Conservation (phyloP, 768 basidiomycete species). For the Filobasidium floriforme region DNA sequence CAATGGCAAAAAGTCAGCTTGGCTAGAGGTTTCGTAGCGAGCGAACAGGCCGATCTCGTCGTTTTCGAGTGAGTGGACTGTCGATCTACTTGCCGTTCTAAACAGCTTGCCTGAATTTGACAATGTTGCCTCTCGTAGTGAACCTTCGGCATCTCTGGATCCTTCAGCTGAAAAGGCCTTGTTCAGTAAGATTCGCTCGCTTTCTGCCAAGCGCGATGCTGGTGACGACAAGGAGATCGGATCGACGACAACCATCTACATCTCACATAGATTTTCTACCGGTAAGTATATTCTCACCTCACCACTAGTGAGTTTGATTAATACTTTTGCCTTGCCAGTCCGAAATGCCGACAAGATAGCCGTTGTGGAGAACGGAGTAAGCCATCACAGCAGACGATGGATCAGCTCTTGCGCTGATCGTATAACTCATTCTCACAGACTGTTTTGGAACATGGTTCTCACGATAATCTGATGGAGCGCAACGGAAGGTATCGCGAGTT, state of each 20-base stretch:
- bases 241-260: slow-evolving; percentile 38
- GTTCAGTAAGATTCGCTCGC: slow-evolving; percentile 36
- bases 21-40: slow-evolving; percentile 79
- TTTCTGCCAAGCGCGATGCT: too few relatives aligned
- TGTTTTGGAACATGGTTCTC: slow-evolving; percentile 40
- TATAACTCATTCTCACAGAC: slow-evolving; percentile 10
- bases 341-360: slow-evolving; percentile 38
- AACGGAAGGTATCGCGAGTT: slow-evolving; percentile 39
- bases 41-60: slow-evolving; percentile 67
- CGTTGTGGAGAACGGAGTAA: slow-evolving; percentile 36
- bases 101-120: neutral
- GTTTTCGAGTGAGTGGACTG: slow-evolving; percentile 55
- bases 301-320: neutral
- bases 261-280: slow-evolving; percentile 35
- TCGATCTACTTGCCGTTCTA: neutral
- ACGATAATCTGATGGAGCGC: slow-evolving; percentile 34
- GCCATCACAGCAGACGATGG: neutral
- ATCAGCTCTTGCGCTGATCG: neutral
- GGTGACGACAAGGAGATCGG: slow-evolving; percentile 8
- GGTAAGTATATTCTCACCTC: neutral
- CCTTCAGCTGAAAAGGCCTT: slow-evolving; percentile 35
- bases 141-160: slow-evolving; percentile 40
- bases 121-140: slow-evolving; percentile 27
- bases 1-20: slow-evolving; percentile 60
- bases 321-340: slow-evolving; percentile 15